Evolutionary conservation across 2,329 filamentous ascomycete genomes (phyloP).

Genomic region (Trichoderma sp.): DNA sequence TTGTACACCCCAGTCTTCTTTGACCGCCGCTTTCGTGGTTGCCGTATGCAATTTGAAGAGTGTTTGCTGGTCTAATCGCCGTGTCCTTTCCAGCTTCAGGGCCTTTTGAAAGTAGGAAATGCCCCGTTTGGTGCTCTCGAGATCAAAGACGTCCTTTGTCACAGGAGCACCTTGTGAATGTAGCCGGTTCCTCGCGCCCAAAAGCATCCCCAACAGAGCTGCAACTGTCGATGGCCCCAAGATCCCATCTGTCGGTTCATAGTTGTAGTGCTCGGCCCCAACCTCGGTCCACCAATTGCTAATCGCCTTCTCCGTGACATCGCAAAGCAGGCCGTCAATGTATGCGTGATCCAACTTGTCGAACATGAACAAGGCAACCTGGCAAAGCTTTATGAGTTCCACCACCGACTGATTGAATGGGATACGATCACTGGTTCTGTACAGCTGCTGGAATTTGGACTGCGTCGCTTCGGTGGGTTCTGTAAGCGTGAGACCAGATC

Average conservation of each 20-base stretch:
- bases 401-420: conserved; percentile 75
- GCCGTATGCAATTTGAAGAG: conserved; percentile 74
- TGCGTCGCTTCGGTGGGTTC: conserved; percentile 77
- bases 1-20: conserved; percentile 89
- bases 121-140: conserved; percentile 76
- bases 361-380: conserved; percentile 84
- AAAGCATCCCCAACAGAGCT: conserved; percentile 79
- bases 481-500: conserved; percentile 78
- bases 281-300: conserved; percentile 96
- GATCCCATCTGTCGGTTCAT: conserved; percentile 89
- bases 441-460: conserved; percentile 88
- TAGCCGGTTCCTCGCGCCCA: conserved; percentile 86
- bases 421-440: conserved; percentile 81
- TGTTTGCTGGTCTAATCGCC: conserved; percentile 79
- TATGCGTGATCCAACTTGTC: conserved; percentile 84
- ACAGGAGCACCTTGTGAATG: conserved; percentile 82
- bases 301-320: conserved; percentile 85
- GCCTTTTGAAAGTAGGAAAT: conserved; percentile 89
- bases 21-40: conserved; percentile 87
- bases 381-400: conserved; percentile 87
- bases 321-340: conserved; percentile 87
- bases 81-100: conserved; percentile 73
- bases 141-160: conserved; percentile 87
- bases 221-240: conserved; percentile 89
- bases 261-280: conserved; percentile 85